Evolutionary conservation across 768 basidiomycete genomes (phyloP).

Genomic region (Suillus fuscotomentosus): DNA sequence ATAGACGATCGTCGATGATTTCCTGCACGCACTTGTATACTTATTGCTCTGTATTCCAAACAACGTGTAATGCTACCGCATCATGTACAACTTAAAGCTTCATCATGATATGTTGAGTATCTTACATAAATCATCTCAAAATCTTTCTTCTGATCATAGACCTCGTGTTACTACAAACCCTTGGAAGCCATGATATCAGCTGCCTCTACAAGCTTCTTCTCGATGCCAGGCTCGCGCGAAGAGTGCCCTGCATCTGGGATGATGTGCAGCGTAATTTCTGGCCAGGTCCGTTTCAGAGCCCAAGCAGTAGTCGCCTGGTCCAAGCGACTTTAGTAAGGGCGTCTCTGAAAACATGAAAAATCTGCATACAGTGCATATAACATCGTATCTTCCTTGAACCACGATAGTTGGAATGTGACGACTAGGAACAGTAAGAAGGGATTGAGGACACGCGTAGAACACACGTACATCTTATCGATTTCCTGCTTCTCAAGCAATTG

Average conservation of each 20-base stretch:
- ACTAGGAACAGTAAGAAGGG: conserved; percentile 35
- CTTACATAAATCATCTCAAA: neutral
- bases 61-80: no score
- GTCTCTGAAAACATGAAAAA: neutral
- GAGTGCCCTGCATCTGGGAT: conserved; percentile 90
- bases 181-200: conserved; percentile 15
- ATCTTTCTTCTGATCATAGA: neutral
- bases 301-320: conserved; percentile 74
- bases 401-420: conserved; percentile 84
- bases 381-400: conserved; percentile 87
- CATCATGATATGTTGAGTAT: neutral
- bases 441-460: conserved; percentile 8
- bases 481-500: conserved; percentile 81
- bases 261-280: conserved; percentile 71
- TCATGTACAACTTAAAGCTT: neutral
- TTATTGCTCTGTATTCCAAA: no score
- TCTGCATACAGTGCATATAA: conserved; percentile 73
- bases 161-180: neutral
- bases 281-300: conserved; percentile 79
- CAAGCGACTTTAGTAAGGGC: neutral
- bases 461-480: conserved; percentile 81
- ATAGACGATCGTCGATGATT: no score
- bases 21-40: no score
- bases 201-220: conserved; percentile 69
- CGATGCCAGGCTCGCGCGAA: conserved; percentile 68